phyloP scores from a whole-genome alignment of 768 basidiomycete genomes.

The Epithele typhae region DNA sequence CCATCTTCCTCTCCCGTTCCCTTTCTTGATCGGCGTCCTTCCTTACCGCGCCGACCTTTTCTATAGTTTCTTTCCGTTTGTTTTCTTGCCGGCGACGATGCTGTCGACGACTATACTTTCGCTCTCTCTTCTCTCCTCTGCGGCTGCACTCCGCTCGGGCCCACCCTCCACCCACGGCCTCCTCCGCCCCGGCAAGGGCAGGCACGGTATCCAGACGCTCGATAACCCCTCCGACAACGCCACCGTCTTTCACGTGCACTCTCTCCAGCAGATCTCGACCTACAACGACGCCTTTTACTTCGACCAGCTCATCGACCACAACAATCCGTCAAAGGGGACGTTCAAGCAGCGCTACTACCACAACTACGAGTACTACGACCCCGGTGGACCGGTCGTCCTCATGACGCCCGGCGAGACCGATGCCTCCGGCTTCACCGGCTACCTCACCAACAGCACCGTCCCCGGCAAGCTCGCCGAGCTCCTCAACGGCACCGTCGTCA shows the following conservation, averaged over 20 bases:
- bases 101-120: too few relatives aligned
- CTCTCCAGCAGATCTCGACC: background rate
- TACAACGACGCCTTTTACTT: constrained; percentile 41
- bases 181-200: too few relatives aligned
- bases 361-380: constrained; percentile 58
- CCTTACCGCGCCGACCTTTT: too few relatives aligned
- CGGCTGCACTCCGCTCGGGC: too few relatives aligned
- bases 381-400: constrained; percentile 56
- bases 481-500: constrained; percentile 52
- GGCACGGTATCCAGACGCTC: too few relatives aligned
- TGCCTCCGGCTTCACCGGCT: constrained; percentile 39
- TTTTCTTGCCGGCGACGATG: too few relatives aligned
- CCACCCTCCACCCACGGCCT: too few relatives aligned
- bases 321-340: constrained; percentile 53
- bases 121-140: too few relatives aligned
- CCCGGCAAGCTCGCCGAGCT: constrained; percentile 61
- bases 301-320: constrained; percentile 48
- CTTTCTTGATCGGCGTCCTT: too few relatives aligned
- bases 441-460: constrained; percentile 56
- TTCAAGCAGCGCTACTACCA: constrained; percentile 74
- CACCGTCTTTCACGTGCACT: background rate
- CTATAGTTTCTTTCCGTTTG: too few relatives aligned
- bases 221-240: too few relatives aligned
- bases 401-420: constrained; percentile 63
- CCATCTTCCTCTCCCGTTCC: too few relatives aligned